Evolutionary conservation across 352 stramenopile genomes (phyloP).

Genomic region (Pythium aquatile): DNA sequence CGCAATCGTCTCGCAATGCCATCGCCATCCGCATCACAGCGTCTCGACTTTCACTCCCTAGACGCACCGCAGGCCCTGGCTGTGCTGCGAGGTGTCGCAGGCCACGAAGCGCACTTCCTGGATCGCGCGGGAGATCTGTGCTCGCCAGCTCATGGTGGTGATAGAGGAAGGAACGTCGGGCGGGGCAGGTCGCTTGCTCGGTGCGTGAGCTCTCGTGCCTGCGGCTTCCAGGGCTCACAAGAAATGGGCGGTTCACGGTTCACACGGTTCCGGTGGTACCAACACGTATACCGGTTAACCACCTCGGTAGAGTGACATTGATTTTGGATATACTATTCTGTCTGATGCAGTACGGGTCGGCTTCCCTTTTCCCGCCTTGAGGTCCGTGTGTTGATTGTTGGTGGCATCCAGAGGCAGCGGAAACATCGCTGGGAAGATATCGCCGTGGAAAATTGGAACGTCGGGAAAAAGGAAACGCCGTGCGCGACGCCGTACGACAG

Average conservation of each 20-base stretch:
- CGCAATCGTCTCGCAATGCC: conserved; percentile 9
- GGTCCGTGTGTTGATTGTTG: not conserved
- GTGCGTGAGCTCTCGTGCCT: not conserved
- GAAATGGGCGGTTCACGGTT: conserved; percentile 15
- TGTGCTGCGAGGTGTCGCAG: conserved; percentile 84
- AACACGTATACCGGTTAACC: conserved; percentile 1
- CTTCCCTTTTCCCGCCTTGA: conserved; percentile 4
- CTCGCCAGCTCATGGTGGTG: conserved; percentile 79
- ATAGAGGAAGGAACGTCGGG: conserved; percentile 2
- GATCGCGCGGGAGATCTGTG: conserved; percentile 85
- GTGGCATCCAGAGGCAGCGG: not conserved
- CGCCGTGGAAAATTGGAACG: not conserved
- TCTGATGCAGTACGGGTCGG: conserved; percentile 10
- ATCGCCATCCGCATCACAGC: not conserved
- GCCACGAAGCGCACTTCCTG: conserved; percentile 83
- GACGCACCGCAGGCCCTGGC: conserved; percentile 68
- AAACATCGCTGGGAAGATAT: conserved; percentile 9
- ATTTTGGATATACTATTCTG: conserved; percentile 2
- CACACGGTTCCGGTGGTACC: conserved; percentile 18
- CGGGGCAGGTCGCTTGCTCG: not conserved
- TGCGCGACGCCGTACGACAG: not conserved
- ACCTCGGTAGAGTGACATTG: conserved; percentile 19
- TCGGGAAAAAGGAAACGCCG: not conserved
- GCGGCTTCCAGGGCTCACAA: conserved; percentile 3
- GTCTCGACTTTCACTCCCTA: not conserved